Evolutionary conservation across 495 filamentous ascomycete species (phyloP).

Genomic region (Elaphomyces granulatus): DNA sequence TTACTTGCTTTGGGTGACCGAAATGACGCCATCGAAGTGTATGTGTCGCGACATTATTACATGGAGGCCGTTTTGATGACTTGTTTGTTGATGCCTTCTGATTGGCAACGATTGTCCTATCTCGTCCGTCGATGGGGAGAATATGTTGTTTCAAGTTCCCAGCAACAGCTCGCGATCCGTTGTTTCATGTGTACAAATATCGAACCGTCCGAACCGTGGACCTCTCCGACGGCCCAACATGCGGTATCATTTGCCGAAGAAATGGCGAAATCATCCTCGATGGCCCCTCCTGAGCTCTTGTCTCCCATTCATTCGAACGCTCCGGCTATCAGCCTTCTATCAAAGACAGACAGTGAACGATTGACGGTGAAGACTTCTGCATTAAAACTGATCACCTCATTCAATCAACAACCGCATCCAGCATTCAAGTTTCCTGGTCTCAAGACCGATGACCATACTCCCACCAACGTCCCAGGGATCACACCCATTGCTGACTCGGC

Average conservation of each 20-base stretch:
- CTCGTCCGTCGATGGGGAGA: constrained; percentile 93
- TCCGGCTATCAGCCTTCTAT: constrained; percentile 15
- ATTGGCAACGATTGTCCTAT: constrained; percentile 82
- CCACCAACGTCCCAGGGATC: constrained; percentile 57
- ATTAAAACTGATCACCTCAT: constrained; percentile 85
- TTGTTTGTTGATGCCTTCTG: constrained; percentile 54
- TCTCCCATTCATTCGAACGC: constrained; percentile 18
- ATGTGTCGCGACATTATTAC: constrained; percentile 77
- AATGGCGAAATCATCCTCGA: constrained; percentile 28
- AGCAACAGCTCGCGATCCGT: constrained; percentile 80
- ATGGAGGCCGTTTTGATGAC: constrained; percentile 82
- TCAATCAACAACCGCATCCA: constrained; percentile 44
- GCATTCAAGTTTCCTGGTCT: constrained; percentile 54
- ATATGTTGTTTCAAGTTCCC: constrained; percentile 68
- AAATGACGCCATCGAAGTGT: constrained; percentile 93
- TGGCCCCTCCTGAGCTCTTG: constrained; percentile 23
- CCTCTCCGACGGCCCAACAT: constrained; percentile 64
- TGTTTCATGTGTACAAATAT: constrained; percentile 76
- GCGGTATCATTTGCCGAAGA: constrained; percentile 32
- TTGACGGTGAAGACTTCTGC: constrained; percentile 60
- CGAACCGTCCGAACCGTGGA: constrained; percentile 69
- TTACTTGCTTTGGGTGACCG: constrained; percentile 82
- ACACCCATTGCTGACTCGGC: constrained; percentile 93
- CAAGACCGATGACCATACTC: constrained; percentile 54
- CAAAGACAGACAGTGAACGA: constrained; percentile 16